Percentiles rank a stretch among this genome's conserved stretches.
Evolutionary conservation across 2,329 filamentous ascomycete species (phyloP).

Genomic region (Diplodia corticola): DNA sequence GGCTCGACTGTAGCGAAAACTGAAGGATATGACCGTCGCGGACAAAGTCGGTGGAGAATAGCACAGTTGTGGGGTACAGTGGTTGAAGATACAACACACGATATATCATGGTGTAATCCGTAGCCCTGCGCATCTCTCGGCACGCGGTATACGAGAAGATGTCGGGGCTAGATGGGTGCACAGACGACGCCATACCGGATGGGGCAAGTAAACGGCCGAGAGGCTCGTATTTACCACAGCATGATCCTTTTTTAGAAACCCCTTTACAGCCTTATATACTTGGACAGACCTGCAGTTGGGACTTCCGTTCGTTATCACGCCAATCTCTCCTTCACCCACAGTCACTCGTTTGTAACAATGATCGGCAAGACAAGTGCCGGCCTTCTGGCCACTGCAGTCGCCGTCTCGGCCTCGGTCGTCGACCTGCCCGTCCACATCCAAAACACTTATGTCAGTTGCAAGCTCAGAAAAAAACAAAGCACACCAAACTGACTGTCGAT

Average conservation of each 20-base stretch:
- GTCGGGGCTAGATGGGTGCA: background rate
- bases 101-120: background rate
- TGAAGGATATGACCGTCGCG: no score
- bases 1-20: no score
- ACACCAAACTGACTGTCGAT: background rate
- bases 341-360: conserved; percentile 8
- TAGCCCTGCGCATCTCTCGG: background rate
- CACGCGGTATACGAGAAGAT: background rate
- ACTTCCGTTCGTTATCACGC: background rate
- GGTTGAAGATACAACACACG: background rate
- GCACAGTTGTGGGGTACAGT: no score
- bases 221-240: background rate
- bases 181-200: background rate
- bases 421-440: conserved; percentile 26
- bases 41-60: background rate
- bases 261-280: background rate
- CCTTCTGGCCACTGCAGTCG: background rate
- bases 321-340: background rate
- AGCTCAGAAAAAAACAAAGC: no score
- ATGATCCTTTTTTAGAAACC: background rate
- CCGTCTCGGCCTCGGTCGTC: conserved; percentile 25
- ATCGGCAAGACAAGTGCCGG: background rate
- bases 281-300: background rate
- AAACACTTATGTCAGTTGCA: conserved; percentile 20
- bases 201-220: background rate